Conservation (phyloP, 2,329 filamentous ascomycete genomes). For the Claviceps sp. region DNA sequence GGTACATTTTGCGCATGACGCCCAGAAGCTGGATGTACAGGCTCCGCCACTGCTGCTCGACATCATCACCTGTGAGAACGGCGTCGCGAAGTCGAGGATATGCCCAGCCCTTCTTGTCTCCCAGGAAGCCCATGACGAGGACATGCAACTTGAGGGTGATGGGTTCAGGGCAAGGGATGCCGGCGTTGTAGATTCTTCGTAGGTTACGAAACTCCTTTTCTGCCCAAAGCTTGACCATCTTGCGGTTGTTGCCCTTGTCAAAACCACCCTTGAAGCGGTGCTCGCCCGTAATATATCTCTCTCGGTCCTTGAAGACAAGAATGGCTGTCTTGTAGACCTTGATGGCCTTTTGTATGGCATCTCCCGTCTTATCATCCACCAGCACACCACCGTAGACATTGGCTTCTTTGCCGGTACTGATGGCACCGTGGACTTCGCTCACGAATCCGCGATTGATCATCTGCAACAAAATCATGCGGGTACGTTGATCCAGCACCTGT, state of each 20-base stretch:
- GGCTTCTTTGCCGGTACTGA: conserved; percentile 94
- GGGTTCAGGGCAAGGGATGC: conserved; percentile 83
- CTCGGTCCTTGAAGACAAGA: conserved; percentile 92
- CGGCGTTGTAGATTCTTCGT: conserved; percentile 66
- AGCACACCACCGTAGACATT: conserved; percentile 90
- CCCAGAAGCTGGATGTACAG: conserved; percentile 75
- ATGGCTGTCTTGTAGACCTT: conserved; percentile 99
- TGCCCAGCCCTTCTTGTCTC: conserved; percentile 73
- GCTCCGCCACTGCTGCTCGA: conserved; percentile 57
- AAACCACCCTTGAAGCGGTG: conserved; percentile 82
- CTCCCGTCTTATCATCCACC: conserved; percentile 37
- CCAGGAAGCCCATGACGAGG: conserved; percentile 86
- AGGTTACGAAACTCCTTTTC: conserved; percentile 97
- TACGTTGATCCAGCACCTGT: conserved; percentile 86
- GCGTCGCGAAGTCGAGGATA: conserved; percentile 84
- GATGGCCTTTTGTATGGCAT: conserved; percentile 65
- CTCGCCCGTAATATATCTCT: conserved; percentile 91
- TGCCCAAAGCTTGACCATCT: conserved; percentile 98
- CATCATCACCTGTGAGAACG: conserved; percentile 53
- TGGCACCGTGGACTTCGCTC: conserved; percentile 83
- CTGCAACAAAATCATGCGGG: conserved; percentile 87
- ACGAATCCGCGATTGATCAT: conserved; percentile 89
- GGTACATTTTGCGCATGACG: conserved; percentile 88
- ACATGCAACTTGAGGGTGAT: conserved; percentile 86
- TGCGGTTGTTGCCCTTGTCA: conserved; percentile 86